Percentiles rank a stretch among this genome's conserved stretches.
Evolutionary conservation across 768 basidiomycete genomes (phyloP).

Genomic region (Nidularia sp.): DNA sequence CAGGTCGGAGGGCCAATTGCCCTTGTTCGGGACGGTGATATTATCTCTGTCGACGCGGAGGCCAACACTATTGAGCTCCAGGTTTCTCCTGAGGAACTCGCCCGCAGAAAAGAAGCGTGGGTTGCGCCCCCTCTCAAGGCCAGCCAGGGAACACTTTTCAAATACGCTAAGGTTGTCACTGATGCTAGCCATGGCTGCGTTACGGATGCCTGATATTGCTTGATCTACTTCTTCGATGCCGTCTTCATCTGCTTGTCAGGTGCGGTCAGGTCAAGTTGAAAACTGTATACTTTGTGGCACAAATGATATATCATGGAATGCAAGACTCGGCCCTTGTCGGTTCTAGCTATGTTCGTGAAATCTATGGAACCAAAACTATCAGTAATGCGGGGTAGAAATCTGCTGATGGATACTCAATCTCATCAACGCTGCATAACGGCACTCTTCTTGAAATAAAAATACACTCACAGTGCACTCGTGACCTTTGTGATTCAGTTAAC

Average conservation of each 20-base stretch:
- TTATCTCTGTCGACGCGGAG: conserved; percentile 84
- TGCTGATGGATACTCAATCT: too few species aligned
- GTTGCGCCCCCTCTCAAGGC: conserved; percentile 83
- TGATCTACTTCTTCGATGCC: background rate
- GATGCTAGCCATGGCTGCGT: conserved; percentile 94
- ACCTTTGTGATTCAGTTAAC: too few species aligned
- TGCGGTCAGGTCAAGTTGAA: too few species aligned
- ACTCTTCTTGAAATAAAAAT: too few species aligned
- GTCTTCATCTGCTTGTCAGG: background rate
- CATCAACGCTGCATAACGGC: too few species aligned
- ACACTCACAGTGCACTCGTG: too few species aligned
- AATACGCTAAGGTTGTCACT: conserved; percentile 82
- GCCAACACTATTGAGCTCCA: conserved; percentile 79
- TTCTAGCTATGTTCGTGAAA: too few species aligned
- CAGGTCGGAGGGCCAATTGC: conserved; percentile 93
- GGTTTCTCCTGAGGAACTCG: conserved; percentile 78
- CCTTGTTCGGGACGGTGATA: conserved; percentile 83
- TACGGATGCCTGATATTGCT: conserved; percentile 62
- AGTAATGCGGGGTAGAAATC: too few species aligned
- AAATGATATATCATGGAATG: too few species aligned
- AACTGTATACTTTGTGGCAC: too few species aligned
- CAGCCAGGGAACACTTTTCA: conserved; percentile 77
- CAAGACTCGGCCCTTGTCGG: too few species aligned
- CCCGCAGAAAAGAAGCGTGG: conserved; percentile 69
- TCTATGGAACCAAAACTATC: too few species aligned